Base-by-base conservation (phyloP, 805 yeast species). In the Suhomyces sp. region DNA sequence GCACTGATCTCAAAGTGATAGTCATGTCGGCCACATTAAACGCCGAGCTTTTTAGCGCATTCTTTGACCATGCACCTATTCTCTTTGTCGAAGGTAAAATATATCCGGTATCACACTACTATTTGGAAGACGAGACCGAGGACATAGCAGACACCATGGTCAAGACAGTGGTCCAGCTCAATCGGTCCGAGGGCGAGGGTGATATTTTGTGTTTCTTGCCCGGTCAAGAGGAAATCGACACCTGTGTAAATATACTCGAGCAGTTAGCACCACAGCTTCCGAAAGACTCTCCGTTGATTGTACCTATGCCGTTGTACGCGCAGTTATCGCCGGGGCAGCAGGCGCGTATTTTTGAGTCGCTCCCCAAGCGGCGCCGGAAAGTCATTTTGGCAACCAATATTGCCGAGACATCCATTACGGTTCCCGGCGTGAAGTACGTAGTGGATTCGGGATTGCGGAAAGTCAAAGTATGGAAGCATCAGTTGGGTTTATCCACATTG, bases 11-110 rank as follows among this genome's bases (percentile, higher is more conserved):
- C 57, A 80, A 83, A 60, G 76, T 91, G 35, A 82, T 94, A 5
- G 81, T 94, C 57, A 96, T 94, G 97, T 92, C 98, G 47, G 99
- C 99, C 24, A 94, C 99, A 0, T 76, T 94, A 52, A 96, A 94
- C 68, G 98, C 98, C 1, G 92, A 84, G 62, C 80, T 82, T 60
- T 94, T 94, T 64, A 83, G 96, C 44, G 68, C 76, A 19, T 94
- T 92, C 66, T 94, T 89, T 65, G 71, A 81, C 58, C 68, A 81
- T 53, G 92, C 96, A 1, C 94, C 92, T n/a, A 87, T 92, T 25
- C 69, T 91, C 46, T 89, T 77, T 59, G 89, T 94, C 3, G 96
- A 91, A 67, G 99, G 99, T 60, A 84, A 93, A 60, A 87, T 86
- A 79, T 92, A 76, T 66, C 87, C 90, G 0, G 99, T 94, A 1